Base-by-base conservation (phyloP, 106 monocot species). In the Allium cepa region DNA sequence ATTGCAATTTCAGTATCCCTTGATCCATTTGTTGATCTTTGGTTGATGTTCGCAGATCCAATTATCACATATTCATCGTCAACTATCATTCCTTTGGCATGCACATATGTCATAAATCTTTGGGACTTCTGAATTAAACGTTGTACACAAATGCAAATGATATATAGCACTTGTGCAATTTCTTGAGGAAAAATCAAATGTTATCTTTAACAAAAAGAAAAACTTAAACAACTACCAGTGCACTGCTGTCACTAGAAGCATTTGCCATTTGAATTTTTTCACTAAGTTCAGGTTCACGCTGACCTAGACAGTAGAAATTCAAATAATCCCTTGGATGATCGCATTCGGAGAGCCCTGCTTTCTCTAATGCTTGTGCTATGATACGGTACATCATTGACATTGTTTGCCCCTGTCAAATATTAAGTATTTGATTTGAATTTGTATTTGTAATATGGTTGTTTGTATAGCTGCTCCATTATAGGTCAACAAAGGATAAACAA, bases 301-400 rank as follows among this genome's bases (percentile, higher is more conserved):
- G 90, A 66, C 94, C 94, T 46, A 94, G 90, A 68, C 94, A 90
- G 59, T 84, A 94, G 70, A 94, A 94, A 49, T 90, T 94, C 67
- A 94, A 71, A 70, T 82, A 94, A 67, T 94, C 90, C 63, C 67
- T 69, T 28, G 94, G 94, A 60, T 94, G 90, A 62, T 56, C 46
- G 17, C 58, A 70, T 66, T 74, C 84, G 63, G 84, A 78, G 13
- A 89, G 67, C 17, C 84, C 85, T 63, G 76, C 80, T 73, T 85
- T 73, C 60, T 83, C 49, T 8, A 94, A 66, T 79, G 90, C 80
- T 26, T 76, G 67, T 57, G 68, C 94, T 53, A 94, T 74, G 26
- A 77, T 66, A 60, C 61, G 64, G 59, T 94, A 94, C 94, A 94
- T 94, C 90, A 90, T 87, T 16, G 75, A 63, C 79, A 94, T 90